A percentile compares a stretch with the other conserved stretches of the same genome.
phyloP scores from a whole-genome alignment of 176 grass and related monocot genomes.

The Pontederia crassipes region DNA sequence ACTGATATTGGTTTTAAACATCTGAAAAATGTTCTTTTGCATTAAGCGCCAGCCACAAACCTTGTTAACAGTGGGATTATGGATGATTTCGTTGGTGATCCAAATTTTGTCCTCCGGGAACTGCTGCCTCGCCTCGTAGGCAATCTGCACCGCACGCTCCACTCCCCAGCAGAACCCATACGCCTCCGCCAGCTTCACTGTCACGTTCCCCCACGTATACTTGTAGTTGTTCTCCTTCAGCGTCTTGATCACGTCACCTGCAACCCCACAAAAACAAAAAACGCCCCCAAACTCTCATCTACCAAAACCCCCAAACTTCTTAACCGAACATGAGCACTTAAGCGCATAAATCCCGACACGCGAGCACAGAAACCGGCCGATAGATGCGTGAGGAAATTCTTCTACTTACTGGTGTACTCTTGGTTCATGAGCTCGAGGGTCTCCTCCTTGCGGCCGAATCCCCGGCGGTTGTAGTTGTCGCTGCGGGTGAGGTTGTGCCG shows the following conservation, averaged over 20 bases:
- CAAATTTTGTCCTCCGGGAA: constrained; percentile 90
- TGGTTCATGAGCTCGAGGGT: constrained; percentile 85
- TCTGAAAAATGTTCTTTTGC: background rate
- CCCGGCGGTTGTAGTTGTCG: constrained; percentile 92
- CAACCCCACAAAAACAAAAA: background rate
- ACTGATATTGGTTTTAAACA: background rate
- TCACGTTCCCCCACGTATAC: constrained; percentile 73
- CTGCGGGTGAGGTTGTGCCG: constrained; percentile 92
- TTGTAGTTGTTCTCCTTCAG: constrained; percentile 68
- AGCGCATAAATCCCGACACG: no score
- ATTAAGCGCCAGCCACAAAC: constrained; percentile 7
- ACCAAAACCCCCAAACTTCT: background rate
- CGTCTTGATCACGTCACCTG: constrained; percentile 87
- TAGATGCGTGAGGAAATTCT: background rate
- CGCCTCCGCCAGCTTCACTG: constrained; percentile 81
- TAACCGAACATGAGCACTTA: background rate
- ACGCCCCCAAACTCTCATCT: background rate
- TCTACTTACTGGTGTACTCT: constrained; percentile 77
- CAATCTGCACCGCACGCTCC: constrained; percentile 96
- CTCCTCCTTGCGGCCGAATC: constrained; percentile 95
- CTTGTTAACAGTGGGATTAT: constrained; percentile 97
- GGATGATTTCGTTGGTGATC: constrained; percentile 98
- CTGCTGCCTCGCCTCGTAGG: constrained; percentile 98
- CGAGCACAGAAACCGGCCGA: no score
- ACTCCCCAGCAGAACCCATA: constrained; percentile 99